These are phyloP conservation scores for Ceriops decandra DNA, from an alignment of 345 rosid genomes.

Conservation along the genomic window DNA sequence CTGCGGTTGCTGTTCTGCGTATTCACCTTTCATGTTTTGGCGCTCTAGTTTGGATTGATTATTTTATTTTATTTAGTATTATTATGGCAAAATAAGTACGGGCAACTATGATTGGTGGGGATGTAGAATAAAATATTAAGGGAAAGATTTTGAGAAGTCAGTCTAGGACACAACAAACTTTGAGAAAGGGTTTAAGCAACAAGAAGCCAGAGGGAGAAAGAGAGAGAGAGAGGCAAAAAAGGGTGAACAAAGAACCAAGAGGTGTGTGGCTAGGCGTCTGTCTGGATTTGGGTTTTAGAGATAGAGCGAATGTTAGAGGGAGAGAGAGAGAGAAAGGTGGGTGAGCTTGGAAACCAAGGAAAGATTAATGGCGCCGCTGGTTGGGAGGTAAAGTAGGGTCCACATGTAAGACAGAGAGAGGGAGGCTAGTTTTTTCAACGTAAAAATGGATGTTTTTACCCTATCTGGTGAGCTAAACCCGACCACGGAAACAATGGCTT, in stretches of 20 bases:
- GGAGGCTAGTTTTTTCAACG: background rate
- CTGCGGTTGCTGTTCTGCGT: constrained; percentile 21
- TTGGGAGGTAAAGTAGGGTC: constrained; percentile 29
- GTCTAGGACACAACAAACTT: too few species aligned
- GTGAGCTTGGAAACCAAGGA: constrained; percentile 53
- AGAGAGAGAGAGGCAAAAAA: too few species aligned
- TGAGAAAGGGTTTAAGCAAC: background rate
- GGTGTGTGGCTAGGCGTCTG: background rate
- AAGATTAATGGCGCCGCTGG: constrained; percentile 53
- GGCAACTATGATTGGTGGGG: too few species aligned
- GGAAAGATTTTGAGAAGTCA: too few species aligned
- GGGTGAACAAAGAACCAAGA: background rate
- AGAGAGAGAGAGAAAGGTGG: constrained; percentile 7
- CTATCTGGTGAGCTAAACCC: background rate
- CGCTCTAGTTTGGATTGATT: constrained; percentile 7
- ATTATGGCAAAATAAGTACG: too few species aligned
- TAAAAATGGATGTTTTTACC: too few species aligned
- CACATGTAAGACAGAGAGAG: background rate
- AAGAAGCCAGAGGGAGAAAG: background rate
- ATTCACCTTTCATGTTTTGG: constrained; percentile 60
- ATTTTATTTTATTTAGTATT: background rate
- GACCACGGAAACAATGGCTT: background rate
- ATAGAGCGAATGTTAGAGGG: background rate
- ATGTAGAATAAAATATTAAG: too few species aligned
- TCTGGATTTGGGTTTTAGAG: constrained; percentile 10